A percentile compares a stretch with the other conserved stretches of the same genome.
Conservation (phyloP, 2,329 filamentous ascomycete species). For the Bertia moriformis region DNA sequence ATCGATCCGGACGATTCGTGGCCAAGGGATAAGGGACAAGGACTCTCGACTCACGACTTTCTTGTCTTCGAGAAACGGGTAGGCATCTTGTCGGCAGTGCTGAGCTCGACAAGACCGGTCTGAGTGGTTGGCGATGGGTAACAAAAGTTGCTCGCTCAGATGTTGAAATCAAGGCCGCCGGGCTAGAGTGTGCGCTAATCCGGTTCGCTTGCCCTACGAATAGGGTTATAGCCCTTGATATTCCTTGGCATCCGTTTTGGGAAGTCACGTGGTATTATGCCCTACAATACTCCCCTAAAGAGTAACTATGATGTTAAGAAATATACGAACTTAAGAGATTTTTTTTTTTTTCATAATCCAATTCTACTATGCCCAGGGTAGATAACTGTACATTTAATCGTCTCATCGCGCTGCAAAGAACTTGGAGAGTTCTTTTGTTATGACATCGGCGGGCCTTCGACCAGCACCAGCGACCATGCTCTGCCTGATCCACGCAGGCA, state of each 20-base stretch:
- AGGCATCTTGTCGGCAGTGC: conserved; percentile 18
- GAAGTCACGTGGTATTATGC: not conserved
- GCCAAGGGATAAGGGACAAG: not conserved
- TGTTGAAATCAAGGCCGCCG: conserved; percentile 10
- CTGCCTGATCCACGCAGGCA: conserved; percentile 77
- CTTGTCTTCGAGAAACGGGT: conserved; percentile 32
- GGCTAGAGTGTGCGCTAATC: conserved; percentile 20
- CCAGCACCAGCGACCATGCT: conserved; percentile 32
- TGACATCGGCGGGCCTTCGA: conserved; percentile 8
- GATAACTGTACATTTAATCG: no score
- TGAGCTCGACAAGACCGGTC: conserved; percentile 1
- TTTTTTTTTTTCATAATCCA: no score
- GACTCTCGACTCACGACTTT: conserved; percentile 15
- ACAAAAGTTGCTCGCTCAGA: not conserved
- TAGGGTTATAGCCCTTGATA: not conserved
- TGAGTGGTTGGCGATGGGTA: not conserved
- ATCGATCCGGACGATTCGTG: not conserved
- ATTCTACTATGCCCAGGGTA: no score
- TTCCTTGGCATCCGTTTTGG: not conserved
- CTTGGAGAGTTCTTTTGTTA: conserved; percentile 12
- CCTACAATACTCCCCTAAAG: no score
- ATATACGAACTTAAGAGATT: no score
- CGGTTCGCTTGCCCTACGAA: conserved; percentile 16
- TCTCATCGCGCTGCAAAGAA: conserved; percentile 14
- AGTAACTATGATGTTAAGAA: not conserved